phyloP scores from a whole-genome alignment of 805 yeast genomes.

The Metschnikowia anglica region DNA sequence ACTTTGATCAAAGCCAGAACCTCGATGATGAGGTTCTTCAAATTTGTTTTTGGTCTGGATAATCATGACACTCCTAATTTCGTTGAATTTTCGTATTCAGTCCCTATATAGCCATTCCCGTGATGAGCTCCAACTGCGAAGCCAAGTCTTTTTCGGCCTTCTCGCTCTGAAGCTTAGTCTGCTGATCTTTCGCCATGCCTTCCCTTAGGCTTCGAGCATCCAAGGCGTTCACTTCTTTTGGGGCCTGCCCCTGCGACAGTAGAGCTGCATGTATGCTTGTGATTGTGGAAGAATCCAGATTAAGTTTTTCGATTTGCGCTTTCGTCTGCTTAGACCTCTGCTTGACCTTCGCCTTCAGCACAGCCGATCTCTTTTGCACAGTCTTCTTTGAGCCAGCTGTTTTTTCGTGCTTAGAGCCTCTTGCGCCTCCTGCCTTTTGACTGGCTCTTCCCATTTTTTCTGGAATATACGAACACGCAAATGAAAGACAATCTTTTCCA shows the following conservation, averaged over 20 bases:
- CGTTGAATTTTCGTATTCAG: background rate
- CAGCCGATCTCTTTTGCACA: conserved; percentile 1
- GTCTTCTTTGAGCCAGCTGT: background rate
- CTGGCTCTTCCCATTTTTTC: conserved; percentile 3
- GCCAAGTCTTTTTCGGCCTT: conserved; percentile 42
- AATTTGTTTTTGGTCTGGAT: no score
- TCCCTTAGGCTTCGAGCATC: conserved; percentile 34
- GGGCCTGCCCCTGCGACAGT: conserved; percentile 14
- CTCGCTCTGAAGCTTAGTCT: conserved; percentile 28
- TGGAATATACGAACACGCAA: background rate
- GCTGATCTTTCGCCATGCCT: conserved; percentile 42
- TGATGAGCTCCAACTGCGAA: conserved; percentile 47
- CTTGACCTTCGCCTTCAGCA: conserved; percentile 16
- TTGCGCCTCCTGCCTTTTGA: background rate
- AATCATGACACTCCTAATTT: background rate
- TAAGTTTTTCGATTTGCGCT: conserved; percentile 33
- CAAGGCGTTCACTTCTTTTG: conserved; percentile 30
- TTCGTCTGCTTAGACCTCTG: conserved; percentile 32
- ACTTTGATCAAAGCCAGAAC: no score
- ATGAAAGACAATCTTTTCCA: background rate
- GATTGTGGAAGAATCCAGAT: conserved; percentile 29
- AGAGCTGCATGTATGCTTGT: conserved; percentile 18
- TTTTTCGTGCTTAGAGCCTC: background rate
- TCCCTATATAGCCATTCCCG: conserved; percentile 35
- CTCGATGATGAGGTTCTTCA: no score